Conservation (phyloP, 2,329 filamentous ascomycete genomes). For the Fusarium vanettenii region DNA sequence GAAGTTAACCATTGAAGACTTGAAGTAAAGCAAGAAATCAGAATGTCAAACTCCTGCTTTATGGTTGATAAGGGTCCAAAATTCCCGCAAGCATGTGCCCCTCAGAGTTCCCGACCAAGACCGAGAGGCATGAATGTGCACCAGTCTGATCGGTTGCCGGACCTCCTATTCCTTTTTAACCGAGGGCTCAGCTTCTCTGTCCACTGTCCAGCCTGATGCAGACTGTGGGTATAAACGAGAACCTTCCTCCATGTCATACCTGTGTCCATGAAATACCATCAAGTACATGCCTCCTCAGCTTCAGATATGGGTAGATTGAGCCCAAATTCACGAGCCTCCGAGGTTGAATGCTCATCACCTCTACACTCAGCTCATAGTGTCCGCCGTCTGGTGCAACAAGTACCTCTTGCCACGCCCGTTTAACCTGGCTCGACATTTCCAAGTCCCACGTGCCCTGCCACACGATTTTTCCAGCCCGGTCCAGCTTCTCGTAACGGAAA, state of each 20-base stretch:
- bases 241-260: not conserved
- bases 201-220: no score
- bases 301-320: slow-evolving; percentile 4
- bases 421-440: not conserved
- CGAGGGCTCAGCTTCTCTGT: no score
- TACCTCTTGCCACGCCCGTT: slow-evolving; percentile 12
- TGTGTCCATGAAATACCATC: slow-evolving; percentile 11
- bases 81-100: no score
- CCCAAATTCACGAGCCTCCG: not conserved
- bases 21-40: no score
- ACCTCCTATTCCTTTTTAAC: no score
- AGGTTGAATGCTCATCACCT: not conserved
- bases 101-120: no score
- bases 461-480: not conserved
- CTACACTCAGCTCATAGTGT: not conserved
- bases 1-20: no score
- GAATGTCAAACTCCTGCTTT: no score
- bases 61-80: no score
- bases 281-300: slow-evolving; percentile 12
- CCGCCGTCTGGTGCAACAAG: not conserved
- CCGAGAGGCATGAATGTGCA: no score
- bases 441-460: slow-evolving; percentile 20
- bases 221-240: no score
- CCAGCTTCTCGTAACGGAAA: slow-evolving; percentile 16
- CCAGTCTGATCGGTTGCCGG: no score